Base-by-base conservation (phyloP, 2,329 filamentous ascomycete species). In the Mollisia scopiformis region DNA sequence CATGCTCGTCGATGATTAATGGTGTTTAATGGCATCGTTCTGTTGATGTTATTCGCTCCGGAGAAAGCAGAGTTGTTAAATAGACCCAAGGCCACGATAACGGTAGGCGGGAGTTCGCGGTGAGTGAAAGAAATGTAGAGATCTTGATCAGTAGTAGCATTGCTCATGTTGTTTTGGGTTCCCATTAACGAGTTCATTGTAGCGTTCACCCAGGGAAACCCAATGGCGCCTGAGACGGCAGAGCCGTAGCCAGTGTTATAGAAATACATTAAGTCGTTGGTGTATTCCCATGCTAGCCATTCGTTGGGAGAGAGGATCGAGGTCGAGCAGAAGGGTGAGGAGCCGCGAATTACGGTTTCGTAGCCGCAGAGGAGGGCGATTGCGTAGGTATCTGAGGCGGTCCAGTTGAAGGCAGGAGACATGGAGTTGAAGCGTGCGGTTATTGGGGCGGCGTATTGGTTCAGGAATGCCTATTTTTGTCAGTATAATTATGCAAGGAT, bases 81-180 rank as follows among this genome's bases (percentile, higher is more conserved):
- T 6, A 85, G 72, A 3, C 81, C 82, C 55, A 86, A 69, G 1
- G 82, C 79, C 0, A 83, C 81, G 19, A 84, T 72, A 2, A 85
- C 80, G 0, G 79, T 80, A 0, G 82, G 82, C 3, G 82, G 82
- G 2, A 84, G 71, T 69, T 83, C 79, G 52, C 82, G 78, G 68
- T 85, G 81, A 1, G 82, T 82, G 75, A 85, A 84, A 0, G 80
- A 82, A 47, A 84, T 75, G 69, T 82, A 84, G 25, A 85, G 73
- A 65, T 84, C 81, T 67, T 84, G 80, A 14, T 71, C 68, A 0
- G 59, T 60, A 2, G 66, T 66, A 14, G 73, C 68, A 27, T 74
- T 72, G 5, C 74, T 72, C 3, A 70, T 68, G 58, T 73, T 74
- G 35, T 69, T 69, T 28, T 70, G 68, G 1, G 51, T 43, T 0